Evolutionary conservation across 371 early-diverging fungal species (phyloP).

Genomic region (Saksenaea vasiformis): DNA sequence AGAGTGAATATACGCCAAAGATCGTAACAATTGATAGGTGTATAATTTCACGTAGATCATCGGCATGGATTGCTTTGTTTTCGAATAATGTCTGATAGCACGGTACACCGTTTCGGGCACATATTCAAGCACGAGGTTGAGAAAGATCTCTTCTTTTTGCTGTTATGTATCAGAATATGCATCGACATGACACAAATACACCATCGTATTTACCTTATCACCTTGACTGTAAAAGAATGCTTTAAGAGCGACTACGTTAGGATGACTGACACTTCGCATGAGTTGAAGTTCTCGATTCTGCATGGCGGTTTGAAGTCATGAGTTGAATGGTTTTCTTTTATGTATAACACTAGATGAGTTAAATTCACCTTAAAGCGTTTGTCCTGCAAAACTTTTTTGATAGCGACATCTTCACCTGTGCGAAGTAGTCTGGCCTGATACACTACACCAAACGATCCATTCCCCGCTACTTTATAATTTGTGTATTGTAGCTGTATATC

Average conservation of each 20-base stretch:
- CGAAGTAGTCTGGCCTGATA: conserved; percentile 88
- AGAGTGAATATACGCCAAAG: conserved; percentile 93
- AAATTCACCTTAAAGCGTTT: conserved; percentile 86
- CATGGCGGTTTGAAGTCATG: not conserved
- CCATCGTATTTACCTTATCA: conserved; percentile 33
- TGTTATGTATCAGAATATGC: conserved; percentile 2
- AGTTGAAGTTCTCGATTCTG: conserved; percentile 92
- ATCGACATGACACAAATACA: not conserved
- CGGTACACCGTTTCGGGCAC: conserved; percentile 82
- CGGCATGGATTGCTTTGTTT: conserved; percentile 86
- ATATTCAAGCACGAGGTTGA: conserved; percentile 78
- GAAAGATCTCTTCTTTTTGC: conserved; percentile 77
- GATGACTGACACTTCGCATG: conserved; percentile 83
- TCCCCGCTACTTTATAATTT: conserved; percentile 88
- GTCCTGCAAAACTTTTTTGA: conserved; percentile 96
- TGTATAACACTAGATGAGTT: conserved; percentile 8
- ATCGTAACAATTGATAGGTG: conserved; percentile 93
- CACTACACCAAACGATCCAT: conserved; percentile 96
- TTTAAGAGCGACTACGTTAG: conserved; percentile 80
- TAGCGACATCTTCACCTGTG: conserved; percentile 83
- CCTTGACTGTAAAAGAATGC: conserved; percentile 84
- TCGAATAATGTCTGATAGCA: conserved; percentile 69
- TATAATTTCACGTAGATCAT: conserved; percentile 86
- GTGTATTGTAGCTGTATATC: conserved; percentile 84
- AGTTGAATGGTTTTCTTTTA: not conserved